Conservation (phyloP, 2,329 filamentous ascomycete genomes). For the Alternaria longipes region DNA sequence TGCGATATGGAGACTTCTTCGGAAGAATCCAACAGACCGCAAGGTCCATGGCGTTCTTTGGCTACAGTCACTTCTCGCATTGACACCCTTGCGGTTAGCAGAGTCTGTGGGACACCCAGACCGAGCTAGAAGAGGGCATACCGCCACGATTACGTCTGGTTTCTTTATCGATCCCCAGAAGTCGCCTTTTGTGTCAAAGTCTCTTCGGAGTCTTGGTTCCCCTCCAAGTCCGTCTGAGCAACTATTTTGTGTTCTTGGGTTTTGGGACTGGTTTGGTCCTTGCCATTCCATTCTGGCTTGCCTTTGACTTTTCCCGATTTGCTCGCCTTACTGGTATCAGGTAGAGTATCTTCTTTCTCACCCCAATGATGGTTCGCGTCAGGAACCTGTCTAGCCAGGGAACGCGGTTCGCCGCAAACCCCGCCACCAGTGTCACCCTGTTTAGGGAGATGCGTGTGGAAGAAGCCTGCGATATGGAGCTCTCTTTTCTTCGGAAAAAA, state of each 20-base stretch:
- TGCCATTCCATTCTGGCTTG: constrained; percentile 11
- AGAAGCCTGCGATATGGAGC: constrained; percentile 39
- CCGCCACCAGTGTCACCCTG: constrained; percentile 36
- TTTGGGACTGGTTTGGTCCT: constrained; percentile 17
- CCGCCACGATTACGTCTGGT: neutral
- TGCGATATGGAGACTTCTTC: constrained; percentile 24
- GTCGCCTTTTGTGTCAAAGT: constrained; percentile 1
- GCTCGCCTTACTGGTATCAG: constrained; percentile 20
- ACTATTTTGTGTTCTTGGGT: constrained; percentile 11
- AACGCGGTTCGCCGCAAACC: constrained; percentile 16
- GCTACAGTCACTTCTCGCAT: constrained; percentile 14
- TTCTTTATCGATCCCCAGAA: neutral
- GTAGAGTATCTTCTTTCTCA: constrained; percentile 27
- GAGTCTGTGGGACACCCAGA: constrained; percentile 7
- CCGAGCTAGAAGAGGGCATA: neutral
- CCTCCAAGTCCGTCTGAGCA: constrained; percentile 4
- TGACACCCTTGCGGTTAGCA: constrained; percentile 1
- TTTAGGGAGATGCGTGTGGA: constrained; percentile 34
- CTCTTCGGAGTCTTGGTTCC: constrained; percentile 11
- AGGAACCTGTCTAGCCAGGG: constrained; percentile 34
- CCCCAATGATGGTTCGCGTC: constrained; percentile 27
- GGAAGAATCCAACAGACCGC: constrained; percentile 29
- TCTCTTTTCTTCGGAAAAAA: constrained; percentile 12
- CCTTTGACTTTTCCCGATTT: neutral
- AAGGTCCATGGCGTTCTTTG: constrained; percentile 32